Conservation (phyloP, 805 yeast species). For the Candida palmyrensis region DNA sequence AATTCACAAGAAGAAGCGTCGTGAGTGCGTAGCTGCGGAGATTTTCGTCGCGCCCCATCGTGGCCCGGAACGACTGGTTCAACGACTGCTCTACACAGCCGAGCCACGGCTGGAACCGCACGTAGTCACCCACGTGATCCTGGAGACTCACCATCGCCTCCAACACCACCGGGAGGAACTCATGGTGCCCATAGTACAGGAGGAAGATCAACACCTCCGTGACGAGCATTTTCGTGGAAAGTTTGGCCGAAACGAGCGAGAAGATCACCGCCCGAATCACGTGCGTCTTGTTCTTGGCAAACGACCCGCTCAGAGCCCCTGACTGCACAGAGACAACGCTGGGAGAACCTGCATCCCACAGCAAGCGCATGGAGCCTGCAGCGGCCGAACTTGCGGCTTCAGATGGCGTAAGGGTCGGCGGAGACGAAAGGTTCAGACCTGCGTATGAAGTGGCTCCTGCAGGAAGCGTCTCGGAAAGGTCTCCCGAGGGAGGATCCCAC, state of each 20-base stretch:
- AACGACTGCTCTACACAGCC: constrained; percentile 29
- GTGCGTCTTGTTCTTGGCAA: constrained; percentile 23
- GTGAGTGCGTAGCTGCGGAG: constrained; percentile 31
- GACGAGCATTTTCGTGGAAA: constrained; percentile 35
- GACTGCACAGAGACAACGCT: not conserved
- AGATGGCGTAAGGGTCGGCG: not conserved
- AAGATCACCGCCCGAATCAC: constrained; percentile 32
- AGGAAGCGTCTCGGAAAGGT: no score
- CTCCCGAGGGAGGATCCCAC: no score
- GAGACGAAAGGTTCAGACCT: not conserved
- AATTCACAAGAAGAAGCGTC: constrained; percentile 31
- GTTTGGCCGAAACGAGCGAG: constrained; percentile 36
- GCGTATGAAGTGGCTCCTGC: not conserved
- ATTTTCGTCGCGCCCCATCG: constrained; percentile 8
- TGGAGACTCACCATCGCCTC: constrained; percentile 30
- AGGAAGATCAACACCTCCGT: constrained; percentile 39
- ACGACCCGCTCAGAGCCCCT: not conserved
- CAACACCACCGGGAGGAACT: constrained; percentile 20
- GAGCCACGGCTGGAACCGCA: constrained; percentile 38
- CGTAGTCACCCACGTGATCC: constrained; percentile 29
- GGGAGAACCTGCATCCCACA: no score
- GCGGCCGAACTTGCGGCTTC: not conserved
- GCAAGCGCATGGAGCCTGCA: no score
- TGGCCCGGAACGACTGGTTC: constrained; percentile 20
- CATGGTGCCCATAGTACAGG: constrained; percentile 19